Base-by-base conservation (phyloP, 2,329 filamentous ascomycete genomes). In the Fusarium haematococcum region DNA sequence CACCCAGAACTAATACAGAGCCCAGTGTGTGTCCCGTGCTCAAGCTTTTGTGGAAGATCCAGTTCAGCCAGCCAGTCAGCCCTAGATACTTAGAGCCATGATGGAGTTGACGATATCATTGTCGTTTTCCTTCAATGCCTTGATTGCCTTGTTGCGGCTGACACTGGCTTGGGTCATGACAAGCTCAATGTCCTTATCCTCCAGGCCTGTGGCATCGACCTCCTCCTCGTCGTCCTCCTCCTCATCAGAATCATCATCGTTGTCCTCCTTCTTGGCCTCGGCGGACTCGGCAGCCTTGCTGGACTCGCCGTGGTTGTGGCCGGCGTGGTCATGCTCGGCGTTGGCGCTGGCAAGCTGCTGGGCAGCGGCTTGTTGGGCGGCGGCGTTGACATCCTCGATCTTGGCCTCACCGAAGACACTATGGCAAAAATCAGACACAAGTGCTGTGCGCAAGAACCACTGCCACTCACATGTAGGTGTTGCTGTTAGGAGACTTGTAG, bases 81-180 rank as follows among this genome's bases (percentile, higher is more conserved):
- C 64, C 84, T 88, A 95, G 89, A 95, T 92, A 89, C 93, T 95
- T 85, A 99, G 88, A 79, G 96, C 95, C 97, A 99, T 99, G 88
- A 99, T 99, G 80, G 97, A 98, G 91, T 99, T 99, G 89, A 99
- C 97, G 88, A 99, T 99, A 84, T 99, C 97, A 83, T 98, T 98
- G 88, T 98, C 96, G 84, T 99, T 99, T 89, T 98, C 97, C 89
- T 95, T 95, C 83, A 99, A 90, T 67, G 97, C 97, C 89, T 98
- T 99, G 88, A 99, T 91, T 72, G 97, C 97, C 92, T 98, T 98
- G 89, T 97, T 98, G 85, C 97, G 91, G 80, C 95, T 98, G 81
- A 99, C 97, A 81, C 89, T 97, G 80, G 97, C 97, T 88, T 99
- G 96, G 80, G 94, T 95, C 95, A 98, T 98, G 85, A 99, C 97